phyloP scores from a whole-genome alignment of 768 basidiomycete genomes.

The Boletus speciosus region DNA sequence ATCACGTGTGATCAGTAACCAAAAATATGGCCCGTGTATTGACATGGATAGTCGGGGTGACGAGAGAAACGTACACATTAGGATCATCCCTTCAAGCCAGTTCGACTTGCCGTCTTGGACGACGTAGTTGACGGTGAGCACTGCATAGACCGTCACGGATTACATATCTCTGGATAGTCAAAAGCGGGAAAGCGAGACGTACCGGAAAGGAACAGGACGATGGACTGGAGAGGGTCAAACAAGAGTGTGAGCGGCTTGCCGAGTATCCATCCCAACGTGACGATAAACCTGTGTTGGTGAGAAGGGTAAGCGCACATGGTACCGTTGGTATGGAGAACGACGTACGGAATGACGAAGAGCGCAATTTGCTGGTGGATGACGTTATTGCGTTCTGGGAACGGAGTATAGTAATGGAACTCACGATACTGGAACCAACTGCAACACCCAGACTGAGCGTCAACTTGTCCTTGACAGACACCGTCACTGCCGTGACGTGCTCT shows the following conservation, averaged over 20 bases:
- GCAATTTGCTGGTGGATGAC: slow-evolving; percentile 57
- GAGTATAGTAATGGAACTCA: slow-evolving; percentile 34
- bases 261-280: slow-evolving; percentile 77
- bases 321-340: slow-evolving; percentile 1
- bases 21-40: background rate
- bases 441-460: slow-evolving; percentile 84
- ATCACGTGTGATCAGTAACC: slow-evolving; percentile 2
- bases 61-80: slow-evolving; percentile 49
- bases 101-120: slow-evolving; percentile 86
- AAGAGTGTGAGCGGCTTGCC: slow-evolving; percentile 76
- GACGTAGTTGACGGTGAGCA: slow-evolving; percentile 81
- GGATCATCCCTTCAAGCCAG: slow-evolving; percentile 85
- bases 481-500: slow-evolving; percentile 90
- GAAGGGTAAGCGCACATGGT: slow-evolving; percentile 6
- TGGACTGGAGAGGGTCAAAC: slow-evolving; percentile 84
- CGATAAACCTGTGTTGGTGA: slow-evolving; percentile 52
- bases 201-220: slow-evolving; percentile 22
- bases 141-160: slow-evolving; percentile 31
- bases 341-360: slow-evolving; percentile 63
- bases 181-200: slow-evolving; percentile 10
- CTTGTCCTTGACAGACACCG: slow-evolving; percentile 87
- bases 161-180: background rate
- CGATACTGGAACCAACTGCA: slow-evolving; percentile 83
- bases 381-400: background rate
- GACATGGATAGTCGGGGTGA: no score